Base-by-base conservation (phyloP, 768 basidiomycete genomes). In the Leccinum broughii region DNA sequence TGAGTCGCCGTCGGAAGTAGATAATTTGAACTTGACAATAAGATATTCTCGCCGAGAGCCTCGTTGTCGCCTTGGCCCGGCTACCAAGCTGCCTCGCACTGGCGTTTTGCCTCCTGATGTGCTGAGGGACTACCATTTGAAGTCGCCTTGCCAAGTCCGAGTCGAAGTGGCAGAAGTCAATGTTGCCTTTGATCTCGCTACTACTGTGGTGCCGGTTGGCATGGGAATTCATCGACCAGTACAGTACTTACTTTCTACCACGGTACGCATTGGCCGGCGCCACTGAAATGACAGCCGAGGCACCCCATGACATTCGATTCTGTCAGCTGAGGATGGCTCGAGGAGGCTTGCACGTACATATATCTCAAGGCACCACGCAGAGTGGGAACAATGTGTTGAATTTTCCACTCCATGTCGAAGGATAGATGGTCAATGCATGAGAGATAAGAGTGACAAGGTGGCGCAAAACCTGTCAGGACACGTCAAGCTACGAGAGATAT, bases 381-480 rank as follows among this genome's bases (percentile, higher is more conserved):
- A 54, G 9, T 22, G 17, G 24, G 32, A 26, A 24, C 37, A 4
- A 10, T 13, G n/a, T 9, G 7, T 55, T 35, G 15, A 10, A 3
- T 32, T 37, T 20, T 54, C n/a, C 32, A 32, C 30, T 4, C 10
- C 13, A 30, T 39, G 20, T n/a, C 28, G 22, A 48, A 28, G 22
- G 46, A 50, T 24, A 41, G 30, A 30, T 32, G 10, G 17, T 24
- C 54, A 3, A 48, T 8, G 32, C 6, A 54, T 50, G 55, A 20
- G 11, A 63, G 62, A 58, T 59, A 58, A 57, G 54, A 34, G 24
- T 34, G 15, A 37, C 35, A 54, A 54, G 24, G 41, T 57, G 41
- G 35, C 35, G 30, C 17, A 4, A n/a, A 20, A 53, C 20, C 20
- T 22, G 46, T 22, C 14, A 9, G 14, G 3, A 15, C 13, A 56